Evolutionary conservation across 2,329 filamentous ascomycete species (phyloP).

Genomic region (Aureobasidium namibiae): DNA sequence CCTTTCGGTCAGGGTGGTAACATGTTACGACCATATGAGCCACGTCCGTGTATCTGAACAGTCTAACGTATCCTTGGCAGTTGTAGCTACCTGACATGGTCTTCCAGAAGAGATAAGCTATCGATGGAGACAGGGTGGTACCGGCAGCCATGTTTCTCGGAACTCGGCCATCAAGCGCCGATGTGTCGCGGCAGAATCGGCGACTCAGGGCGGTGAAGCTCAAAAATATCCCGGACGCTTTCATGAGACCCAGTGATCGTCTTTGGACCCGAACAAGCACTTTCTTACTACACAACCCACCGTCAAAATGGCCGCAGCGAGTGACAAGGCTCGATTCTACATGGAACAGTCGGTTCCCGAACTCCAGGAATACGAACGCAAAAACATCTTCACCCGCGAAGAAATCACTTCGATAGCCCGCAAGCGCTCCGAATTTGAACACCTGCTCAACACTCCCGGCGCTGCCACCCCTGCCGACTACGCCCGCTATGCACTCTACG

Average conservation of each 20-base stretch:
- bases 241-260: background rate
- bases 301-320: slow-evolving; percentile 64
- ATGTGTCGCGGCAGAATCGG: background rate
- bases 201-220: slow-evolving; percentile 3
- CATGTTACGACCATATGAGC: no score
- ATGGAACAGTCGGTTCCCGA: slow-evolving; percentile 88
- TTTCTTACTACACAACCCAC: background rate
- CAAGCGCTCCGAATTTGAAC: slow-evolving; percentile 89
- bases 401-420: slow-evolving; percentile 84
- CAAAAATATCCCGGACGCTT: slow-evolving; percentile 1
- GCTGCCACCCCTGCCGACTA: slow-evolving; percentile 64
- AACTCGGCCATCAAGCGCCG: background rate
- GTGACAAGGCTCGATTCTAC: slow-evolving; percentile 92
- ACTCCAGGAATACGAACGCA: slow-evolving; percentile 83
- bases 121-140: background rate
- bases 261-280: background rate
- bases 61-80: background rate
- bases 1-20: no score
- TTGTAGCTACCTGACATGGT: background rate
- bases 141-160: background rate
- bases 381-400: slow-evolving; percentile 82
- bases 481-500: slow-evolving; percentile 69
- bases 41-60: no score
- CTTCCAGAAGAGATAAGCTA: background rate
- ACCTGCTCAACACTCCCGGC: slow-evolving; percentile 76